phyloP scores from a whole-genome alignment of 1,284 basidiomycete species.

The Fomes fomentarius region DNA sequence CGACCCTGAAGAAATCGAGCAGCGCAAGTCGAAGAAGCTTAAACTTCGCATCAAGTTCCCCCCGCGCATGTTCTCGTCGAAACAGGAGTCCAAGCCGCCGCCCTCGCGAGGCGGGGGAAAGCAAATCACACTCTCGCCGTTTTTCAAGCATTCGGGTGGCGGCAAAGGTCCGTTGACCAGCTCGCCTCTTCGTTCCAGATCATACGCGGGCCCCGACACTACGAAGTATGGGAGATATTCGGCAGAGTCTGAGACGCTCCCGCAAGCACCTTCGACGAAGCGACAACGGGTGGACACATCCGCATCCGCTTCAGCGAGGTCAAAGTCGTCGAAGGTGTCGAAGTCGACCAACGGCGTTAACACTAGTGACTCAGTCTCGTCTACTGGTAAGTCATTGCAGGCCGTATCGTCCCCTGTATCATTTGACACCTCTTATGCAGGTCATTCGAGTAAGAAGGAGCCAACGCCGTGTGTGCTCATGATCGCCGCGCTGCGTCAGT shows the following conservation, averaged over 20 bases:
- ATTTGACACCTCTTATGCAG: slow-evolving; percentile 21
- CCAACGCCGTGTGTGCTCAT: slow-evolving; percentile 42
- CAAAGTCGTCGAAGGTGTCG: slow-evolving; percentile 5
- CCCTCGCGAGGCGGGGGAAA: slow-evolving; percentile 22
- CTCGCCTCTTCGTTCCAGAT: slow-evolving; percentile 17
- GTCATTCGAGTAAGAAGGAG: slow-evolving; percentile 25
- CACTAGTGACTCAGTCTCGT: slow-evolving; percentile 14
- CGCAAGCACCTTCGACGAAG: slow-evolving; percentile 22
- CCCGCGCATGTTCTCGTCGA: slow-evolving; percentile 23
- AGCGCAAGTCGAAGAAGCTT: slow-evolving; percentile 34
- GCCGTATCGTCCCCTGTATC: slow-evolving; percentile 7
- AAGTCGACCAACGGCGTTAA: slow-evolving; percentile 6
- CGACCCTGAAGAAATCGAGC: slow-evolving; percentile 29
- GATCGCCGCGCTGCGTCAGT: slow-evolving; percentile 52
- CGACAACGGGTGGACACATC: slow-evolving; percentile 23
- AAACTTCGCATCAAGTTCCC: slow-evolving; percentile 45
- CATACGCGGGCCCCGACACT: slow-evolving; percentile 9
- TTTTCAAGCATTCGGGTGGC: slow-evolving; percentile 18
- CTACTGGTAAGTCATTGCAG: slow-evolving; percentile 9
- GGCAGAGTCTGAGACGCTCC: slow-evolving; percentile 16
- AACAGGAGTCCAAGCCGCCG: slow-evolving; percentile 9
- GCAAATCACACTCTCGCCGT: slow-evolving; percentile 27
- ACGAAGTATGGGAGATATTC: slow-evolving; percentile 14
- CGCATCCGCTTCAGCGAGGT: slow-evolving; percentile 10
- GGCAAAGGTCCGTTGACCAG: slow-evolving; percentile 14